A percentile compares a stretch with the other conserved stretches of the same genome.
Evolutionary conservation across 345 rosid genomes (phyloP).

Genomic region (Syzygium grande): DNA sequence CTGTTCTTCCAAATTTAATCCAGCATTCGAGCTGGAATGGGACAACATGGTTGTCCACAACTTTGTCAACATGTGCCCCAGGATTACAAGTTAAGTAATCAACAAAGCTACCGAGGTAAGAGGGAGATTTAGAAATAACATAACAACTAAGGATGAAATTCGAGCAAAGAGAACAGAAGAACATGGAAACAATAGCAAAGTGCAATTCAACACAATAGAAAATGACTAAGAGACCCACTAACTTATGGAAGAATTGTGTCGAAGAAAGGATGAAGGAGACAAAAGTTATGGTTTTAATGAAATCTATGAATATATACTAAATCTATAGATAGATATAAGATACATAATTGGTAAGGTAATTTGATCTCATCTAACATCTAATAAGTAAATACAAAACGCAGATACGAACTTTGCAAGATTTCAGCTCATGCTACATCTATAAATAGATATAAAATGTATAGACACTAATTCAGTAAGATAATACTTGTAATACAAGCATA

Average conservation of each 20-base stretch:
- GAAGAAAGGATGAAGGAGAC: not conserved
- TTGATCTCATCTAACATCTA: not conserved
- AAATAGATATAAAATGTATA: too few relatives aligned
- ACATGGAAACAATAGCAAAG: not conserved
- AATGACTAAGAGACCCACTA: not conserved
- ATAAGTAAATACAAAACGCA: not conserved
- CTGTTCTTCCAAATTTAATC: not conserved
- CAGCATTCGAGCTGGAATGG: not conserved
- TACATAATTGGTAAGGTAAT: not conserved
- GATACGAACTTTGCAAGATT: not conserved
- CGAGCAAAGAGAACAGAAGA: not conserved
- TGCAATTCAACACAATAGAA: not conserved
- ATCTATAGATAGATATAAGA: too few relatives aligned
- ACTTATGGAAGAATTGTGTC: not conserved
- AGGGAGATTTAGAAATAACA: not conserved
- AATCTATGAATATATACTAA: not conserved
- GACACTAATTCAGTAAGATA: not conserved
- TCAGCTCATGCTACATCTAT: not conserved
- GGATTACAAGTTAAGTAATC: not conserved
- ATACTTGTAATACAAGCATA: too few relatives aligned
- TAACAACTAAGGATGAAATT: not conserved
- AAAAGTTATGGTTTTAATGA: not conserved
- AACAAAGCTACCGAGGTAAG: not conserved
- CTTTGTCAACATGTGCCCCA: not conserved
- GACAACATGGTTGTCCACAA: not conserved